Evolutionary conservation across 805 yeast genomes (phyloP).

Genomic region (Metschnikowia peoriensis): DNA sequence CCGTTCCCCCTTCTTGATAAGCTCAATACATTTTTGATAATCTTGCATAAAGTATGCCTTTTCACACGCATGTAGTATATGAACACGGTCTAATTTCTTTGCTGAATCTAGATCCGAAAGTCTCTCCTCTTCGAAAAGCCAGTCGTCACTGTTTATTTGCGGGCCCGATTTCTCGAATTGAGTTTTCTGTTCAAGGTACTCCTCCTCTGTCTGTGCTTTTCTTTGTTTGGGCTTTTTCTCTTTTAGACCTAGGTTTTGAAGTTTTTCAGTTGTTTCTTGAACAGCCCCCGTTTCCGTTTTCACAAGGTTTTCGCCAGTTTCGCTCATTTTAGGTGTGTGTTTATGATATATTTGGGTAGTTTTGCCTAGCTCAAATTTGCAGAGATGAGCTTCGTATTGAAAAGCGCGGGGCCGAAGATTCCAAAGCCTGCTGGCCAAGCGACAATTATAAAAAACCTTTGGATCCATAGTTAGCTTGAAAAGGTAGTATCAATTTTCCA

Average conservation of each 20-base stretch:
- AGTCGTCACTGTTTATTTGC: constrained; percentile 42
- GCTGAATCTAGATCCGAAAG: constrained; percentile 29
- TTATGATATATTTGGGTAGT: neutral
- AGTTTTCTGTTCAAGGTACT: constrained; percentile 49
- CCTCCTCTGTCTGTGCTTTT: constrained; percentile 71
- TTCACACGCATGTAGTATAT: constrained; percentile 59
- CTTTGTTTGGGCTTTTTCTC: constrained; percentile 33
- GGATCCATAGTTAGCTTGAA: neutral
- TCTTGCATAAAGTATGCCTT: constrained; percentile 55
- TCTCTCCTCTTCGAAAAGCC: constrained; percentile 35
- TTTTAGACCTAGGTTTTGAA: neutral
- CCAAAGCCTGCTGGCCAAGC: neutral
- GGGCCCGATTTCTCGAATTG: constrained; percentile 61
- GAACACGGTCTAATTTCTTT: constrained; percentile 54
- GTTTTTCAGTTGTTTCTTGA: constrained; percentile 1
- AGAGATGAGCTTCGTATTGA: neutral
- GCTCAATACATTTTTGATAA: constrained; percentile 50
- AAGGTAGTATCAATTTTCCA: too few relatives aligned
- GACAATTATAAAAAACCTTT: too few relatives aligned
- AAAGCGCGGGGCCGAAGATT: constrained; percentile 4
- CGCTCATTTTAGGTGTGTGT: neutral
- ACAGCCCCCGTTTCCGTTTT: neutral
- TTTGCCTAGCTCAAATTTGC: neutral
- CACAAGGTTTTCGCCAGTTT: neutral
- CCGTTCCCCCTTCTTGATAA: constrained; percentile 37